Conservation (phyloP, 1,284 basidiomycete species). For the Ceratobasidium sp. region DNA sequence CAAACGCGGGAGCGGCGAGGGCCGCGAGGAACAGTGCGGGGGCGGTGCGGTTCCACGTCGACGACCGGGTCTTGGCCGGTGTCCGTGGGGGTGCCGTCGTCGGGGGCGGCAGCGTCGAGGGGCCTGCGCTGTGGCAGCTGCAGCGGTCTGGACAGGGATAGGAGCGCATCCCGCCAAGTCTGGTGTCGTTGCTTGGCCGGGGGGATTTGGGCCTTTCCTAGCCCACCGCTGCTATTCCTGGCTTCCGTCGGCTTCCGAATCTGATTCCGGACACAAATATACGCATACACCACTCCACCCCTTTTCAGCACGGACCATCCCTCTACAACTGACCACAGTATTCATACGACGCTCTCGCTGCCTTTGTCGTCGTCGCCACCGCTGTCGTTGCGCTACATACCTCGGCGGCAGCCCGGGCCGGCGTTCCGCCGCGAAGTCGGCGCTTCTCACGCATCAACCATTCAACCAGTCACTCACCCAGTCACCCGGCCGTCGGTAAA, state of each 20-base stretch:
- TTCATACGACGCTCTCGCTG: neutral
- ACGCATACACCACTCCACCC: neutral
- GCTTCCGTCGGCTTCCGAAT: constrained; percentile 19
- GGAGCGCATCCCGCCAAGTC: constrained; percentile 32
- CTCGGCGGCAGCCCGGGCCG: neutral
- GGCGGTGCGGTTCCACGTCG: constrained; percentile 31
- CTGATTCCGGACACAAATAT: constrained; percentile 15
- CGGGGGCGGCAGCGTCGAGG: constrained; percentile 12
- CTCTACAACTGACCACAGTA: neutral
- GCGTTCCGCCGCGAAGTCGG: neutral
- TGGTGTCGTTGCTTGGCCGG: constrained; percentile 30
- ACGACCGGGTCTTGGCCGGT: neutral
- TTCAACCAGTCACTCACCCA: constrained; percentile 17
- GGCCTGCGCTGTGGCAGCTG: constrained; percentile 34
- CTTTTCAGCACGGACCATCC: neutral
- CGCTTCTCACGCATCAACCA: neutral
- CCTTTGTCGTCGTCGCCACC: neutral
- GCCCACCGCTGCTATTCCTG: constrained; percentile 17
- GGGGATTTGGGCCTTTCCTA: constrained; percentile 12
- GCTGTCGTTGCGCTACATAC: neutral
- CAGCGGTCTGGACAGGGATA: constrained; percentile 25
- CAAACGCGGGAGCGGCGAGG: constrained; percentile 30
- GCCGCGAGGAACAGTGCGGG: constrained; percentile 26
- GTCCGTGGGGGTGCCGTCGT: neutral
- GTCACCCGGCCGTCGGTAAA: constrained; percentile 9